Base-by-base conservation (phyloP, 441 rosid species). In the Daphne laureola region DNA sequence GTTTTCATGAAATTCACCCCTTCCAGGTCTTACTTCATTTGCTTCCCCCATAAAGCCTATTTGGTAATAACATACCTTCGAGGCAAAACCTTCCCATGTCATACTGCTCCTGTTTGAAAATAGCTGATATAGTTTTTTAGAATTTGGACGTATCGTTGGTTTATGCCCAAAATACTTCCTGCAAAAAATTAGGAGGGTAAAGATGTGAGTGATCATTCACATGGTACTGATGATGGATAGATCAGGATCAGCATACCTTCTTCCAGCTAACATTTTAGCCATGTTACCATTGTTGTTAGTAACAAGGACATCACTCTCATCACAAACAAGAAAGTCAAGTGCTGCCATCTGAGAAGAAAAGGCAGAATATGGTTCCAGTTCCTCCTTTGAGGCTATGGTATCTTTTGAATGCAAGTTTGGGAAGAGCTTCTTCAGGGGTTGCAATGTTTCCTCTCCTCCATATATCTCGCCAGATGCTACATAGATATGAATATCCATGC, bases 401-500 rank as follows among this genome's bases (percentile, higher is more conserved):
- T 93, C 99, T 74, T 93, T 93, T 0, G 97, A 76, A 65, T 82
- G 69, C 67, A 85, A 82, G 73, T 93, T 79, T 2, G 99, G 99
- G 72, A 93, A 93, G 21, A 93, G 90, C 44, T 74, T 82, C 74
- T 81, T 94, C 31, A 94, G 58, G 50, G 98, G 94, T 62, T 88
- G 91, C 58, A 90, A 69, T 16, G 96, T 79, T 66, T 79, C 86
- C 59, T 86, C 88, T 56, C 95, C 95, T 68, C 94, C 80, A 51
- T 94, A 94, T 4, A 90, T 96, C 73, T 84, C 98, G 47, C 99
- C 99, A 6, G 99, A 94, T 54, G 99, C 99, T 55, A 94, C 99
- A 58, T 94, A 94, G 46, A 94, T 77, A 69, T 90, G 87, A 49
- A 86, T 86, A 36, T 87, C 94, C 3, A 86, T 86, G 58, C 95